A percentile compares a stretch with the other conserved stretches of the same genome.
These are phyloP conservation scores for Pueraria montana DNA, from an alignment of 306 rosid genomes.

Conservation along the genomic window DNA sequence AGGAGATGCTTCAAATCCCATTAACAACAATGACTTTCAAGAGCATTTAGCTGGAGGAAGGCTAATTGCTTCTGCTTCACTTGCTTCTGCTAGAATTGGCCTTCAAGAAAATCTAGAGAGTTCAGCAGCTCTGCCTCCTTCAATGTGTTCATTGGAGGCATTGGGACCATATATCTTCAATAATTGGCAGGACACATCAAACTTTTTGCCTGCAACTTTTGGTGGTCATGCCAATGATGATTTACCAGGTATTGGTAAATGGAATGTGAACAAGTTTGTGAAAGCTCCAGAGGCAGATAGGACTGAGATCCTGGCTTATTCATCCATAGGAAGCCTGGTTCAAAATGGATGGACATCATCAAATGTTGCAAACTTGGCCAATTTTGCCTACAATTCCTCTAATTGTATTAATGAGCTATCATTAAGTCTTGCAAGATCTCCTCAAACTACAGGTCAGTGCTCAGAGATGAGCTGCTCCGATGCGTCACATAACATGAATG, in stretches of 20 bases:
- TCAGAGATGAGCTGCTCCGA: conserved; percentile 62
- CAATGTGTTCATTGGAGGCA: conserved; percentile 51
- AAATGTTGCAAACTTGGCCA: conserved; percentile 53
- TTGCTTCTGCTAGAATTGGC: conserved; percentile 56
- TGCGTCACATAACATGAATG: conserved; percentile 53
- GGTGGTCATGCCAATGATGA: conserved; percentile 49
- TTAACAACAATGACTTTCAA: conserved; percentile 50
- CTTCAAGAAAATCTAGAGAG: conserved; percentile 64
- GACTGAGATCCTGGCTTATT: conserved; percentile 43
- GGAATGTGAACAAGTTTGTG: conserved; percentile 50
- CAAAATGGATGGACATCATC: conserved; percentile 69
- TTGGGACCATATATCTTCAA: conserved; percentile 53
- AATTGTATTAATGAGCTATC: conserved; percentile 72
- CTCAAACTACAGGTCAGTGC: conserved; percentile 57
- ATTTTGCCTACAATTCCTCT: conserved; percentile 53
- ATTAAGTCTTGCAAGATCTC: conserved; percentile 72
- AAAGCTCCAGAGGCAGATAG: conserved; percentile 48
- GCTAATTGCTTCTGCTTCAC: conserved; percentile 50
- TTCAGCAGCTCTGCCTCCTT: conserved; percentile 52
- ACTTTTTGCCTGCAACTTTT: conserved; percentile 49
- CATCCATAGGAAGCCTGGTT: conserved; percentile 53
- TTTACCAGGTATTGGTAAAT: conserved; percentile 42
- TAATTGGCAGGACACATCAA: conserved; percentile 58
- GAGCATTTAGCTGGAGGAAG: conserved; percentile 50
- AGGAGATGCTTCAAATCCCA: conserved; percentile 49